These are phyloP conservation scores for Salix viminalis DNA, from an alignment of 345 rosid species.

Conservation along the genomic window DNA sequence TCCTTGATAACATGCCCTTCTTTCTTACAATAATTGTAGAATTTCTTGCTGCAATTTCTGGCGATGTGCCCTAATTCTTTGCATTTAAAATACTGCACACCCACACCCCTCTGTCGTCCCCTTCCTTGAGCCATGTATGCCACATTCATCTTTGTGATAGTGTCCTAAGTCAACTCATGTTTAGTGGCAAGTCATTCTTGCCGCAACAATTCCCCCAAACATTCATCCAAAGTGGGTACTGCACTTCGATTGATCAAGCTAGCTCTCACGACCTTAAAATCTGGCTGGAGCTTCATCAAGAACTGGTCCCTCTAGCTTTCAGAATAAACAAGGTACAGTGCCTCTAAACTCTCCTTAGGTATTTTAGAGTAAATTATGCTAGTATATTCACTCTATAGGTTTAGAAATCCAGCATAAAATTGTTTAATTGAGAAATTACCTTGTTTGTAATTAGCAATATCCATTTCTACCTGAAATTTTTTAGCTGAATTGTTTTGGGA, in stretches of 20 bases:
- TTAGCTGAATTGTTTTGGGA: too few relatives aligned
- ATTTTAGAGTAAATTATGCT: background rate
- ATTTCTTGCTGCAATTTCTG: background rate
- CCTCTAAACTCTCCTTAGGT: background rate
- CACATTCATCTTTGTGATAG: background rate
- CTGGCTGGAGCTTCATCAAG: background rate
- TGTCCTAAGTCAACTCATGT: background rate
- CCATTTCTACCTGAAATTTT: too few relatives aligned
- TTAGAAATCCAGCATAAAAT: background rate
- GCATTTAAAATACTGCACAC: background rate
- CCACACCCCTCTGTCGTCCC: background rate
- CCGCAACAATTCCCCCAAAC: background rate
- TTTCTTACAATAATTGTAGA: background rate
- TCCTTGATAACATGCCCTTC: background rate
- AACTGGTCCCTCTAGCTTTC: background rate
- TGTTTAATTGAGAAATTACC: background rate
- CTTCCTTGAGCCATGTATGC: background rate
- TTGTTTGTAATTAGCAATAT: too few relatives aligned
- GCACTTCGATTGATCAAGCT: background rate
- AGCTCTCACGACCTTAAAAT: background rate
- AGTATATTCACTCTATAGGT: background rate
- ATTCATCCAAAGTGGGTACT: background rate
- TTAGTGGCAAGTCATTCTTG: background rate
- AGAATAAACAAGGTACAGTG: background rate
- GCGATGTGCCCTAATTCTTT: background rate